phyloP scores from a whole-genome alignment of 306 rosid genomes.

The Pyrus pyrifolia region DNA sequence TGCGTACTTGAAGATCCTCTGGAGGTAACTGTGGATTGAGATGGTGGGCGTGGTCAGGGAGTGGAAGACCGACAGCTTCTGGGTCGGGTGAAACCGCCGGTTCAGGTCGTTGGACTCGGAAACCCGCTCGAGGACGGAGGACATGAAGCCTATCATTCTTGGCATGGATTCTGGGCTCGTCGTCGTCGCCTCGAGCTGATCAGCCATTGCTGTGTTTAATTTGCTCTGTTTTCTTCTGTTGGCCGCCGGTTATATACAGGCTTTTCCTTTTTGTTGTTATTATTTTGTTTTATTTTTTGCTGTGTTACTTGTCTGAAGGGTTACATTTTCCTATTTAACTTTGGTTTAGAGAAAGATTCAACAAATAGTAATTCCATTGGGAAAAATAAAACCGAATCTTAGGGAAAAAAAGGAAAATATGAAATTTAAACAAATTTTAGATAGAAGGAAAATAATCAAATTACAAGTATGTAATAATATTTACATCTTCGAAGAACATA shows the following conservation, averaged over 20 bases:
- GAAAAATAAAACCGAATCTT: background rate
- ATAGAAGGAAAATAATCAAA: background rate
- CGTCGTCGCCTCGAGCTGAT: constrained; percentile 25
- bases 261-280: background rate
- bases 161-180: constrained; percentile 48
- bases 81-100: constrained; percentile 20
- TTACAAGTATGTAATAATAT: background rate
- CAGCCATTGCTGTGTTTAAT: constrained; percentile 35
- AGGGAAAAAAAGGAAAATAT: background rate
- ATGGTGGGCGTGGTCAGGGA: constrained; percentile 64
- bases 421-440: no score
- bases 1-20: constrained; percentile 81
- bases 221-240: background rate
- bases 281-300: background rate
- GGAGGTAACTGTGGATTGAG: constrained; percentile 61
- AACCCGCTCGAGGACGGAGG: constrained; percentile 58
- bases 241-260: background rate
- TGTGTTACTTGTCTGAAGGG: background rate
- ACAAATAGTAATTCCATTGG: background rate
- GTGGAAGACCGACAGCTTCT: constrained; percentile 63
- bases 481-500: no score
- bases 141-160: constrained; percentile 47
- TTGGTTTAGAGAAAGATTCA: background rate
- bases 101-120: constrained; percentile 56
- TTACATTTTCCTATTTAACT: background rate